These are phyloP conservation scores for Schizosaccharomyces pombe DNA, from an alignment of 805 yeast genomes.

Conservation along the genomic window DNA sequence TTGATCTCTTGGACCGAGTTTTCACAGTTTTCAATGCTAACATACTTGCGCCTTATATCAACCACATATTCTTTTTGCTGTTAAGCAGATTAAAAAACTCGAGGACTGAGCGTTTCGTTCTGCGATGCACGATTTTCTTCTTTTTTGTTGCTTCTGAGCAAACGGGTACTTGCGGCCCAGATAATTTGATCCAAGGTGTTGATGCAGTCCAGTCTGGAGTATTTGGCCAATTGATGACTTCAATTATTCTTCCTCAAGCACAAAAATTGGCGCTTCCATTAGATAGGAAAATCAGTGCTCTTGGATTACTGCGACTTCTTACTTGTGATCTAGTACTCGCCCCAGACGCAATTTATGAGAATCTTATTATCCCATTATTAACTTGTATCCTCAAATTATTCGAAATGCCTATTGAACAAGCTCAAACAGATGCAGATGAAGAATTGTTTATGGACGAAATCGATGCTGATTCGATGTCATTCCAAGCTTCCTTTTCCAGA, in stretches of 20 bases:
- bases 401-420: conserved; percentile 18
- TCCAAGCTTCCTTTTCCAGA: conserved; percentile 68
- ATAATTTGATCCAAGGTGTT: conserved; percentile 37
- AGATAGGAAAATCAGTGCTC: conserved; percentile 25
- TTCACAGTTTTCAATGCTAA: conserved; percentile 31
- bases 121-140: conserved; percentile 43
- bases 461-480: conserved; percentile 36
- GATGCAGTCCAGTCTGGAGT: conserved; percentile 44
- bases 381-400: conserved; percentile 24
- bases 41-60: conserved; percentile 29
- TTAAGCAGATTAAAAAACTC: conserved; percentile 60
- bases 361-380: conserved; percentile 2
- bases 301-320: conserved; percentile 26
- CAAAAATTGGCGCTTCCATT: conserved; percentile 18
- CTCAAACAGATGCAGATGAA: conserved; percentile 18
- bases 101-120: conserved; percentile 59
- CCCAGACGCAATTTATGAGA: conserved; percentile 7
- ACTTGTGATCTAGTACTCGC: conserved; percentile 16
- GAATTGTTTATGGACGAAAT: conserved; percentile 17
- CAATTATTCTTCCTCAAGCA: conserved; percentile 17
- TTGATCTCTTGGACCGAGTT: conserved; percentile 58
- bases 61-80: conserved; percentile 52
- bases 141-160: conserved; percentile 23
- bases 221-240: conserved; percentile 16
- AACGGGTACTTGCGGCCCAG: conserved; percentile 20